Conservation (phyloP, 371 early-diverging fungal genomes). For the Actinomucor elegans region DNA sequence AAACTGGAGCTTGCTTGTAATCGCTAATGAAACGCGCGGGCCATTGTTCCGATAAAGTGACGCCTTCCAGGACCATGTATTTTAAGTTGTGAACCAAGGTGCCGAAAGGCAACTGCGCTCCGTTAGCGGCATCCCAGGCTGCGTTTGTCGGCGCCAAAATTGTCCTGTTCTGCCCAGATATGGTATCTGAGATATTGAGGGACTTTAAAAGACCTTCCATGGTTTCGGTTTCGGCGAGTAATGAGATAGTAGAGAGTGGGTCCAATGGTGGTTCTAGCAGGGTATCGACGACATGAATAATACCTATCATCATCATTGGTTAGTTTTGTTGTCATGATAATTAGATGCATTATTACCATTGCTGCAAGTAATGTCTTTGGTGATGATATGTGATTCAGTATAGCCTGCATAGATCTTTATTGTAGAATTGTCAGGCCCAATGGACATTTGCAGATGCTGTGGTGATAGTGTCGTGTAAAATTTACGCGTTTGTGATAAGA, state of each 20-base stretch:
- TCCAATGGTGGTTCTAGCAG: conserved; percentile 19
- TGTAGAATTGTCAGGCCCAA: neutral
- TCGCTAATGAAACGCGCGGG: neutral
- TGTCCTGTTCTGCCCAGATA: conserved; percentile 15
- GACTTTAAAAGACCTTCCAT: conserved; percentile 22
- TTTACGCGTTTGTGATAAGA: neutral
- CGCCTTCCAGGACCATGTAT: conserved; percentile 7
- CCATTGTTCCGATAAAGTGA: neutral
- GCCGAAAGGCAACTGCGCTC: conserved; percentile 10
- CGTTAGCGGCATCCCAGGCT: conserved; percentile 10
- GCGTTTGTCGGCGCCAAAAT: conserved; percentile 20
- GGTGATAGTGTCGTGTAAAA: neutral
- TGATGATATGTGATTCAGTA: neutral
- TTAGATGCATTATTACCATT: no score
- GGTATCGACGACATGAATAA: conserved; percentile 18
- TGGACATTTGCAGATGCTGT: neutral
- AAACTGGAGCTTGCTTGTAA: neutral
- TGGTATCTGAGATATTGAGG: conserved; percentile 16
- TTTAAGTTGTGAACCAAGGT: conserved; percentile 15
- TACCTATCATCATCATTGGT: conserved; percentile 15
- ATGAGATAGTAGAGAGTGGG: conserved; percentile 19
- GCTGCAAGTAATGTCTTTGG: neutral
- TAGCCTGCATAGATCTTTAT: neutral
- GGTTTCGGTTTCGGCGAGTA: conserved; percentile 9
- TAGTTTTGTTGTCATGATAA: no score